Evolutionary conservation across 73 alveolate species (phyloP), one percentile per base, ranked within the genome.

Genomic region (Breviolum minutum): DNA sequence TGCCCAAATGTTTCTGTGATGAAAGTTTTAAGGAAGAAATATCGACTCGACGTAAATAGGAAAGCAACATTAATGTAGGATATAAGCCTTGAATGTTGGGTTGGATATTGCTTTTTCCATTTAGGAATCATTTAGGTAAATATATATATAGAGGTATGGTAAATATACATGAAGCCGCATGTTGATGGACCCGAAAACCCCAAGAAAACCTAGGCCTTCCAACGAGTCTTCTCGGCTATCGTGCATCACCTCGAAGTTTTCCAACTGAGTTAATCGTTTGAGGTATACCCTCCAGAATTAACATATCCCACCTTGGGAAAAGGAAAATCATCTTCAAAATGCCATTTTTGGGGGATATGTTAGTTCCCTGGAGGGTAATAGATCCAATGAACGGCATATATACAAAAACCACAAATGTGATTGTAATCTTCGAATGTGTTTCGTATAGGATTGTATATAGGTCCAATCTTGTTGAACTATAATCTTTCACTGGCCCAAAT

Each of bases 161-260:
- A 17, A 22, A 22, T 68, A 22, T 22, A 14, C 24, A 68, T 22
- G 1, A 2, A 68, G 77, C 77, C 24, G 1, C 4, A 22, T 17
- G 17, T 68, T 68, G 77, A 22, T 17, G 17, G 24, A 68, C 24
- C n/a, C 77, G 0, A 17, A 14, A 17, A 14, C 5, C 54, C 54
- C 54, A 40, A 40, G 5, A 3, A 40, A 22, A 2, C 73, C 92
- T 83, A 48, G 74, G 92, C 76, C 73, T 26, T 79, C 81, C 27
- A 63, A 60, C 98, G 98, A 92, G 80, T 92, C 98, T 30, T 92
- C 98, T 64, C 98, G 85, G 89, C 98, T 73, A 68, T 92, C 98
- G 63, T 92, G 98, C 98, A 92, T 92, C 7, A 92, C 98, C 98
- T 92, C 70, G 69, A 10, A 22, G 24, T 22, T 68, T 22, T 14